Conservation (phyloP, 169 alveolate genomes). For the Fabrea salina region DNA sequence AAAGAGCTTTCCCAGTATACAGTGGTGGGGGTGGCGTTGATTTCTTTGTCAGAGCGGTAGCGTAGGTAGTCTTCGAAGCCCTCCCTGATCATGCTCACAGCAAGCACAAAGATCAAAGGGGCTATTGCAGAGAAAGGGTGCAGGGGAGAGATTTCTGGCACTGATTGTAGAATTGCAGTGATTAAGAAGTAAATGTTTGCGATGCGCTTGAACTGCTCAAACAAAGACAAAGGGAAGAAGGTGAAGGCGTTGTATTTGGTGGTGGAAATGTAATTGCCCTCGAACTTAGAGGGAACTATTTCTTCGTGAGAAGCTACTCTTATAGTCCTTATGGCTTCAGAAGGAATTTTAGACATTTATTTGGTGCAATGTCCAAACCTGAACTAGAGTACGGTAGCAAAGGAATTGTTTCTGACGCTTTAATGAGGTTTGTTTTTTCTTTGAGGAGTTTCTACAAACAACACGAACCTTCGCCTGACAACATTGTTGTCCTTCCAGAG, state of each 20-base stretch:
- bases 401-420: neutral
- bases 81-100: slow-evolving; percentile 83
- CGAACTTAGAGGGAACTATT: too few relatives aligned
- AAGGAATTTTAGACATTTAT: too few relatives aligned
- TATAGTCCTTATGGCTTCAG: too few relatives aligned
- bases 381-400: neutral
- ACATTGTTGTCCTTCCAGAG: neutral
- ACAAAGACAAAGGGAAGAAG: slow-evolving; percentile 19
- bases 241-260: neutral
- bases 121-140: slow-evolving; percentile 80
- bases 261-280: neutral
- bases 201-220: slow-evolving; percentile 68
- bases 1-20: slow-evolving; percentile 46
- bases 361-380: neutral
- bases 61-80: slow-evolving; percentile 82
- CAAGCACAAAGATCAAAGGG: slow-evolving; percentile 82
- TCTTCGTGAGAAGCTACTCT: too few relatives aligned
- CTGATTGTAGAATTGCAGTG: slow-evolving; percentile 83
- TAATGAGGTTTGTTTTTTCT: neutral
- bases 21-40: slow-evolving; percentile 51
- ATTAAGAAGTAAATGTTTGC: slow-evolving; percentile 83
- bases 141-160: slow-evolving; percentile 78
- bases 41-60: slow-evolving; percentile 71
- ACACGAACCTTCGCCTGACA: neutral
- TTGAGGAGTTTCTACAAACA: neutral